Evolutionary conservation across 2,329 filamentous ascomycete genomes (phyloP).

Genomic region (Penicillium sp.): DNA sequence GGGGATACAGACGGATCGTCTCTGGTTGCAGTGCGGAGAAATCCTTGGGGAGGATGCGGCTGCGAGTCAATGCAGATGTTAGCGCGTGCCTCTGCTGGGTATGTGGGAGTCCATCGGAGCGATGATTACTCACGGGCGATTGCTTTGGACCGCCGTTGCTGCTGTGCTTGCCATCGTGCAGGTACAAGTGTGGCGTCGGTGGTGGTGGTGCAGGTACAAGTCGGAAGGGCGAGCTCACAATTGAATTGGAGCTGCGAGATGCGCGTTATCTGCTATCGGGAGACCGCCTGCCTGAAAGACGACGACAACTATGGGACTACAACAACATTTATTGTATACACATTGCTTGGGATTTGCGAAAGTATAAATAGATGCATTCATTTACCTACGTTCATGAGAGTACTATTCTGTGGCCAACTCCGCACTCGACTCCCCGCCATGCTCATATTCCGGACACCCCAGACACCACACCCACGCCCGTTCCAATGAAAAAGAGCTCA

Average conservation of each 20-base stretch:
- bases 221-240: slow-evolving; percentile 6
- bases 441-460: slow-evolving; percentile 7
- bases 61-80: slow-evolving; percentile 32
- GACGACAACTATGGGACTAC: background rate
- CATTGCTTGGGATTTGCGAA: no score
- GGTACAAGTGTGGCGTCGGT: no score
- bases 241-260: background rate
- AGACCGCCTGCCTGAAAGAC: slow-evolving; percentile 5
- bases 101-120: background rate
- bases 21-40: slow-evolving; percentile 90
- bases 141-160: slow-evolving; percentile 74
- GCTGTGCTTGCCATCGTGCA: slow-evolving; percentile 80
- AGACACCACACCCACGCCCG: slow-evolving; percentile 3
- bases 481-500: background rate
- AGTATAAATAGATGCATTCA: no score
- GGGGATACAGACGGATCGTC: slow-evolving; percentile 88
- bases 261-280: slow-evolving; percentile 19
- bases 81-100: background rate
- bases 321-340: no score
- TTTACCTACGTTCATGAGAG: no score
- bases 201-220: background rate
- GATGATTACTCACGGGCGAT: slow-evolving; percentile 59
- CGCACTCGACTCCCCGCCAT: slow-evolving; percentile 15
- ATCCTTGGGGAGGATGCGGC: slow-evolving; percentile 74
- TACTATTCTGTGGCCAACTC: no score